Conservation (phyloP, 1,284 basidiomycete species). For the Rhodotorula sp. region DNA sequence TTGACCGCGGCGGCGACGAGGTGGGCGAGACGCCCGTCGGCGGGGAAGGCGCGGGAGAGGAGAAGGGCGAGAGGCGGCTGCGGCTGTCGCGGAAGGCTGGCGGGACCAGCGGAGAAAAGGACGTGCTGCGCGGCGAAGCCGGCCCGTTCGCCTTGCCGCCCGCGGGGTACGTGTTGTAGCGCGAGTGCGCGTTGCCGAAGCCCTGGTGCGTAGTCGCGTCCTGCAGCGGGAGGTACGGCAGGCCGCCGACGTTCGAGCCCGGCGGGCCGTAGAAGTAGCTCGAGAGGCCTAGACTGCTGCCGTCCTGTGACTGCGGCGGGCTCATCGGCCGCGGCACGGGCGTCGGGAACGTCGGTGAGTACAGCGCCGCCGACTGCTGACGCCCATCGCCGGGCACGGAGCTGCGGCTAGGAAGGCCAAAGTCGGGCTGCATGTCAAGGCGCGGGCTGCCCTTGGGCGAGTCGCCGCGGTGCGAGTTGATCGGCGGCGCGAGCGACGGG, state of each 20-base stretch:
- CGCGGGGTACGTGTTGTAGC: slow-evolving; percentile 27
- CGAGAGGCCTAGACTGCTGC: too few relatives aligned
- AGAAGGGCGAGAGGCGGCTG: slow-evolving; percentile 28
- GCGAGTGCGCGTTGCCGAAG: background rate
- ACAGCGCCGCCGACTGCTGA: slow-evolving; percentile 7
- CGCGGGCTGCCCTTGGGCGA: slow-evolving; percentile 1
- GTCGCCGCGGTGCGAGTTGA: slow-evolving; percentile 15
- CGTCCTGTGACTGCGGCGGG: slow-evolving; percentile 3
- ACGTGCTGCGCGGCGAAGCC: background rate
- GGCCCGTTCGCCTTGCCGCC: background rate
- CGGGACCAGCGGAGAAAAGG: slow-evolving; percentile 32
- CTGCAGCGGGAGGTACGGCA: slow-evolving; percentile 18
- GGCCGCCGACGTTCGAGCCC: background rate
- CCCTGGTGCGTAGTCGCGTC: slow-evolving; percentile 17
- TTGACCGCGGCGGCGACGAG: slow-evolving; percentile 20
- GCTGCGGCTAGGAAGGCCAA: slow-evolving; percentile 25
- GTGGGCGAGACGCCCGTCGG: slow-evolving; percentile 19
- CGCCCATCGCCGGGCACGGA: background rate
- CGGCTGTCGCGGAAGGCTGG: slow-evolving; percentile 35
- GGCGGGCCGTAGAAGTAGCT: slow-evolving; percentile 20
- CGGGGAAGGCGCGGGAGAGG: slow-evolving; percentile 33
- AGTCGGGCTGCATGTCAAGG: slow-evolving; percentile 31
- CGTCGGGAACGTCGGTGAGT: slow-evolving; percentile 18
- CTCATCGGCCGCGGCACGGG: background rate
- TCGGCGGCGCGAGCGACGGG: background rate